phyloP scores from a whole-genome alignment of 2,329 filamentous ascomycete genomes.

The Fusarium ambrosium region DNA sequence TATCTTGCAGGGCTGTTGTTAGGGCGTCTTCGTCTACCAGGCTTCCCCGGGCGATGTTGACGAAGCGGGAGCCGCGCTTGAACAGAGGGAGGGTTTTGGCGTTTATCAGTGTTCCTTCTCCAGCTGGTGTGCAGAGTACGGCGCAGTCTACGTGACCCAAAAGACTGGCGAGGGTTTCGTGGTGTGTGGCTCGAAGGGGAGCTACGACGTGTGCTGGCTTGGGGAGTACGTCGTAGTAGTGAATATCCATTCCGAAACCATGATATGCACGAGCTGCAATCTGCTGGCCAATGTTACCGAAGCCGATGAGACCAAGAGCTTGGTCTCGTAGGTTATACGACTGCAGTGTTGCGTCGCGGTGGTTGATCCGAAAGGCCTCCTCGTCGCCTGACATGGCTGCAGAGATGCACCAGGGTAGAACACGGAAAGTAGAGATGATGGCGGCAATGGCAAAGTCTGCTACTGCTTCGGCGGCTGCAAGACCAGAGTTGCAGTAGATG shows the following conservation, averaged over 20 bases:
- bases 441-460: conserved; percentile 79
- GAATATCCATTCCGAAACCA: conserved; percentile 76
- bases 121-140: conserved; percentile 71
- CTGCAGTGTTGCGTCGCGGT: conserved; percentile 68
- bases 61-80: conserved; percentile 68
- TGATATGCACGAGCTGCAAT: conserved; percentile 67
- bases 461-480: conserved; percentile 78
- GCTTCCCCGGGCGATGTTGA: conserved; percentile 75
- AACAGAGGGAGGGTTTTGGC: conserved; percentile 62
- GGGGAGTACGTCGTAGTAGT: conserved; percentile 71
- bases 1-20: conserved; percentile 68
- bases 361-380: conserved; percentile 67
- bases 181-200: conserved; percentile 62
- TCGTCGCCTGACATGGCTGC: conserved; percentile 62
- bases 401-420: conserved; percentile 73
- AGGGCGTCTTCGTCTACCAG: conserved; percentile 76
- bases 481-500: conserved; percentile 80
- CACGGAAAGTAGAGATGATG: conserved; percentile 77
- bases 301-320: conserved; percentile 75
- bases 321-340: conserved; percentile 75
- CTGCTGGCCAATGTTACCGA: conserved; percentile 75
- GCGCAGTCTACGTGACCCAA: conserved; percentile 69
- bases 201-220: conserved; percentile 60
- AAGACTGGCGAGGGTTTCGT: conserved; percentile 65
- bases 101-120: conserved; percentile 62